Percentiles rank a stretch among this genome's conserved stretches.
These are phyloP conservation scores for Erysiphe neolycopersici DNA, from an alignment of 2,329 filamentous ascomycete species.

Conservation along the genomic window DNA sequence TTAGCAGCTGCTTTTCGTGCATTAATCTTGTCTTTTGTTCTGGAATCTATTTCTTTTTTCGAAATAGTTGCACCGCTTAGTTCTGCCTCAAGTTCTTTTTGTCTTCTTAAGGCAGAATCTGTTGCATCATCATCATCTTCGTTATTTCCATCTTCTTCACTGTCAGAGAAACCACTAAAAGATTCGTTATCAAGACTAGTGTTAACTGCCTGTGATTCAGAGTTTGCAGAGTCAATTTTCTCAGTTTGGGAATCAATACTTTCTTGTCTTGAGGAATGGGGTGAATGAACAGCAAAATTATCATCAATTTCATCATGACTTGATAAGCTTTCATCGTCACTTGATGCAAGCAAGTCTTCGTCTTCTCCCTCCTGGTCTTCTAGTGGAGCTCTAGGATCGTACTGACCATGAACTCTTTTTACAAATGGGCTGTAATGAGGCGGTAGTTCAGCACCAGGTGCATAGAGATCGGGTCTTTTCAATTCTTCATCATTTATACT, in stretches of 20 bases:
- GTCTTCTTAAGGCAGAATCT: slow-evolving; percentile 39
- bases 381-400: slow-evolving; percentile 68
- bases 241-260: slow-evolving; percentile 12
- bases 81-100: slow-evolving; percentile 82
- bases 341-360: slow-evolving; percentile 49
- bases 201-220: slow-evolving; percentile 16
- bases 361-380: slow-evolving; percentile 72
- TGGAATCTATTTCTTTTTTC: slow-evolving; percentile 23
- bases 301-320: slow-evolving; percentile 15
- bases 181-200: slow-evolving; percentile 5
- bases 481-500: slow-evolving; percentile 79
- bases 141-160: slow-evolving; percentile 18
- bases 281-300: slow-evolving; percentile 22
- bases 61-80: slow-evolving; percentile 40
- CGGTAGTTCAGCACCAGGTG: slow-evolving; percentile 66
- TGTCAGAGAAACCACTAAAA: slow-evolving; percentile 14
- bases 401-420: slow-evolving; percentile 59
- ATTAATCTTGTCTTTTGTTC: slow-evolving; percentile 39
- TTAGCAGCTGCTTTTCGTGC: slow-evolving; percentile 41
- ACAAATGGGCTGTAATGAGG: slow-evolving; percentile 94
- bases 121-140: slow-evolving; percentile 29
- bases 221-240: slow-evolving; percentile 13
- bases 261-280: slow-evolving; percentile 10
- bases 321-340: slow-evolving; percentile 19
- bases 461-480: slow-evolving; percentile 65